These are phyloP conservation scores for Thalassiosira sp. DNA, from an alignment of 352 stramenopile genomes.

Conservation along the genomic window DNA sequence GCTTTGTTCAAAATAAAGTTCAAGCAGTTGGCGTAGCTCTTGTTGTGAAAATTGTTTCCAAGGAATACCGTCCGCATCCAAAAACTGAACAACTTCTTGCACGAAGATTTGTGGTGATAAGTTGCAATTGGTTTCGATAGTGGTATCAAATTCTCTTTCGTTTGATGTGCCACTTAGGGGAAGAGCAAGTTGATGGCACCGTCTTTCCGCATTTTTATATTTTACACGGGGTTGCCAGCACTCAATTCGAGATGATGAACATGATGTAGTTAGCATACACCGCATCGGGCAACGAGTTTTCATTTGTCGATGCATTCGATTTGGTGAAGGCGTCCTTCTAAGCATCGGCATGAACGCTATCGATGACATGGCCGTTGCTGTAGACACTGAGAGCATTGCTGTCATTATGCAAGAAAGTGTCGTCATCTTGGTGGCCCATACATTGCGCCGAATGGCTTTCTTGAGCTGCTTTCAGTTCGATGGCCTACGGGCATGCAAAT, in stretches of 20 bases:
- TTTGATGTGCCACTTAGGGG: neutral
- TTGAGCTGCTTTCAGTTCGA: neutral
- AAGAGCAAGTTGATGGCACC: neutral
- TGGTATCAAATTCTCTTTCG: neutral
- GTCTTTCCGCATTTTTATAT: neutral
- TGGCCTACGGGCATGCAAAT: too few species aligned
- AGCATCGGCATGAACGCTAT: neutral
- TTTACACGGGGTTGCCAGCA: neutral
- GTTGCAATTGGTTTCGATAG: neutral
- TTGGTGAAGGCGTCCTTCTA: neutral
- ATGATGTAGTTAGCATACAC: neutral
- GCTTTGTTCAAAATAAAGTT: slow-evolving; percentile 24
- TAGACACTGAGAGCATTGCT: neutral
- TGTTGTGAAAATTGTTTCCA: slow-evolving; percentile 16
- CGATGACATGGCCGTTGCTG: neutral
- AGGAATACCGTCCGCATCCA: slow-evolving; percentile 12
- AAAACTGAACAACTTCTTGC: slow-evolving; percentile 27
- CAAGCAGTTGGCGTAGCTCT: slow-evolving; percentile 12
- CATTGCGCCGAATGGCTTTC: too few species aligned
- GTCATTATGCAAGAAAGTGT: neutral
- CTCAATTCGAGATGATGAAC: too few species aligned
- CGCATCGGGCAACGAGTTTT: too few species aligned
- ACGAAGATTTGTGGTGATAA: slow-evolving; percentile 6
- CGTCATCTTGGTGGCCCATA: neutral
- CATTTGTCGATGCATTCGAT: too few species aligned